Percentiles rank a stretch among this genome's conserved stretches.
Conservation (phyloP, 441 rosid genomes). For the Populus hybrid region DNA sequence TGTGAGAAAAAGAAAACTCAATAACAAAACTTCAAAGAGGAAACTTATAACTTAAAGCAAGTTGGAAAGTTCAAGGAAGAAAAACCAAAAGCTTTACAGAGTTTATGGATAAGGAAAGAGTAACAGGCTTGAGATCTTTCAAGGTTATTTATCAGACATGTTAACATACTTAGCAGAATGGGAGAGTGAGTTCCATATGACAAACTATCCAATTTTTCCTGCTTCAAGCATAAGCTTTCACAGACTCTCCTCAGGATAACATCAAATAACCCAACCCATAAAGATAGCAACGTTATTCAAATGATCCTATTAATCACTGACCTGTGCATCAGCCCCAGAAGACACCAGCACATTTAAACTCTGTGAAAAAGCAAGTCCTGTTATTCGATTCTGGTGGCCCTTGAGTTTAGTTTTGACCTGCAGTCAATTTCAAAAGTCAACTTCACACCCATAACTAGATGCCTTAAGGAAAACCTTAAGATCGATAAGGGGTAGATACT, state of each 20-base stretch:
- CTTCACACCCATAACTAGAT: conserved; percentile 1
- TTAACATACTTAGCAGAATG: not conserved
- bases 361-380: conserved; percentile 78
- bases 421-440: conserved; percentile 12
- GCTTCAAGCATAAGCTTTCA: not conserved
- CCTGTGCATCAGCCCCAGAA: conserved; percentile 88
- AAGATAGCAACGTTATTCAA: not conserved
- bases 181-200: no score
- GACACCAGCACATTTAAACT: conserved; percentile 59
- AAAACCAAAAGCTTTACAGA: not conserved
- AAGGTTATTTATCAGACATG: not conserved
- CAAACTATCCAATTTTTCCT: not conserved
- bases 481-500: not conserved
- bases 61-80: not conserved
- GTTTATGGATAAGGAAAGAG: not conserved
- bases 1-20: not conserved
- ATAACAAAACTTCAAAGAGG: conserved; percentile 1
- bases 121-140: not conserved
- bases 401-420: conserved; percentile 78
- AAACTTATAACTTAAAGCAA: not conserved
- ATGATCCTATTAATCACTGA: conserved; percentile 14
- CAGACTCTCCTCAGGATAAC: not conserved
- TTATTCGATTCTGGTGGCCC: conserved; percentile 74
- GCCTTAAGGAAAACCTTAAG: not conserved
- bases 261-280: not conserved